Evolutionary conservation across 352 stramenopile species (phyloP), one percentile per base, ranked within the genome.

Genomic region (Pythium guiyangense): DNA sequence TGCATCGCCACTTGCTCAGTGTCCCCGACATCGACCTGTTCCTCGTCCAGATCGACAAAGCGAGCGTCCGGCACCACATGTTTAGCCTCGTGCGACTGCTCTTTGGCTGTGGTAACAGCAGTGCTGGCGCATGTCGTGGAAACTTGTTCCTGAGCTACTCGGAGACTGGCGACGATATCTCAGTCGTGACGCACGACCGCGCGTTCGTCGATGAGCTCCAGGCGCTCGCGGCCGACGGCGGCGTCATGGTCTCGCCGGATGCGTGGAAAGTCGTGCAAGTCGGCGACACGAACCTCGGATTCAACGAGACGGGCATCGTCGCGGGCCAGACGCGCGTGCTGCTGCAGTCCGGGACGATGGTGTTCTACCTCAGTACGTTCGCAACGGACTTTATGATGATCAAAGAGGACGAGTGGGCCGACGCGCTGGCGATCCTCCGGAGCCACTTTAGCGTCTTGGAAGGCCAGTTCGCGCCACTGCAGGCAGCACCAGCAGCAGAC

Each of bases 331-430:
- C 77, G n/a, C 62, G 71, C 25, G 75, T 85, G 29, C 57, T 88
- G 29, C 60, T 83, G 22, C 77, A 74, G 29, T 70, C 77, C 3
- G 77, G 74, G 4, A 86, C 74, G 6, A 84, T 76, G 49, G 73
- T 88, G 11, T 86, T 88, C 63, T 88, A 86, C 54, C 63, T 88
- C 29, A 88, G 77, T 49, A 88, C 77, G 11, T 88, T 84, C 59
- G 69, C 77, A n/a, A 85, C 73, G 37, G 77, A 87, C 29, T 84
- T 83, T 17, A 84, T 87, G 77, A 45, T 87, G 14, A 83, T 87
- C 69, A 87, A 84, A 52, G 77, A 87, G 50, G 77, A 87, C 64
- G 77, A 87, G 58, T 87, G 77, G 77, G 60, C 70, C 17, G 72
- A 82, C 27, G 67, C 77, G 14, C 46, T 85, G 12, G 59, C 65